These are phyloP conservation scores for Diphasiastrum complanatum DNA, from an alignment of 83 land plant genomes.

Conservation along the genomic window DNA sequence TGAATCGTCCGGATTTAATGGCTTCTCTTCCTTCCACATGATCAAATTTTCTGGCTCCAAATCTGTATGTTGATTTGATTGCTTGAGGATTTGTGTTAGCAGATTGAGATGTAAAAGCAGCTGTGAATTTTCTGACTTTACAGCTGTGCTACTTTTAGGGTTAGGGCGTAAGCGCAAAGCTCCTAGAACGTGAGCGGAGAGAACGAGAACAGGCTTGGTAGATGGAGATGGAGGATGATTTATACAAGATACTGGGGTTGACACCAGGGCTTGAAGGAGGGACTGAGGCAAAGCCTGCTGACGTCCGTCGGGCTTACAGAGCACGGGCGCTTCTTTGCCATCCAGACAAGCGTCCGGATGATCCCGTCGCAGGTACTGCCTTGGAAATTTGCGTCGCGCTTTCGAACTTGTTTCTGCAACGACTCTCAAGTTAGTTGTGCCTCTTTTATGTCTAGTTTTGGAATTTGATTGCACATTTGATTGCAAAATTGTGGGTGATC, in stretches of 20 bases:
- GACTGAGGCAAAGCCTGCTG: conserved; percentile 36
- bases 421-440: background rate
- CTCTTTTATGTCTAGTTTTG: too few species aligned
- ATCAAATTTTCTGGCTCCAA: too few species aligned
- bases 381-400: background rate
- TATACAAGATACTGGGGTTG: conserved; percentile 55
- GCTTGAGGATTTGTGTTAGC: too few species aligned
- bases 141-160: too few species aligned
- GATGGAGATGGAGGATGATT: conserved; percentile 35
- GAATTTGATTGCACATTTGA: too few species aligned
- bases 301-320: conserved; percentile 60
- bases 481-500: background rate
- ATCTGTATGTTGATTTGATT: too few species aligned
- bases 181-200: too few species aligned
- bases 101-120: too few species aligned
- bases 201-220: conserved; percentile 9
- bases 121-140: too few species aligned
- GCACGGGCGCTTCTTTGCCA: conserved; percentile 52
- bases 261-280: conserved; percentile 61
- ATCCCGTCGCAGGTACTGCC: conserved; percentile 39
- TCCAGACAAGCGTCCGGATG: conserved; percentile 81
- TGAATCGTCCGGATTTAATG: too few species aligned
- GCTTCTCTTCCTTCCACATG: too few species aligned
- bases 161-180: too few species aligned
- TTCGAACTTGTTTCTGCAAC: background rate